Evolutionary conservation across 768 basidiomycete species (phyloP), one percentile per base, ranked within the genome.

Genomic region (Holtermanniella nyarrowii): DNA sequence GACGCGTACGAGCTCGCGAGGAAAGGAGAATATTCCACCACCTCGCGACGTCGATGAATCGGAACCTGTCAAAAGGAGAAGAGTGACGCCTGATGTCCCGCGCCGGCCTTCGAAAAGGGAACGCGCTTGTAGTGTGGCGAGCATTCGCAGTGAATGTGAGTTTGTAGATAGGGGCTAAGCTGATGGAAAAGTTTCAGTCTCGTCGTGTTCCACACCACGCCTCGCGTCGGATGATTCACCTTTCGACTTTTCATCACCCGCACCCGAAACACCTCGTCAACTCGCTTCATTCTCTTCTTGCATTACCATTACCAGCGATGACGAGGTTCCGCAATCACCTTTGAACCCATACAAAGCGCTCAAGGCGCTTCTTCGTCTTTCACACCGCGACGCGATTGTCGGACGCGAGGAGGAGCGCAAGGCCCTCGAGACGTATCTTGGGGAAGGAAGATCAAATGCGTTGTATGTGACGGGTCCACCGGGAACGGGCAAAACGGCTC

Each of bases 381-480:
- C 66, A 0, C 62, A 61, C 10, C 23, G 55, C 5, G 44, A 50
- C 5, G 39, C 43, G 27, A 58, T 71, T 48, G 52, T 70, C n/a
- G 70, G 70, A 1, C 59, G 70, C 27, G 61, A 63, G 13, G 57
- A 59, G 16, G 70, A 71, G 55, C 65, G 69, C 47, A 48, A 49
- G 1, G 24, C 46, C 7, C 26, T 71, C 3, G 41, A 56, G 26
- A 24, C 48, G 1, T 71, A 71, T 44, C 56, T 71, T 13, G 43
- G 56, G 4, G 64, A 61, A 23, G 59, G 56, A 1, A 7, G 31
- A 7, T 7, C 31, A 37, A 16, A 37, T 16, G 31, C 31, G 16
- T 54, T 67, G 52, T 96, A 91, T 70, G 82, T 96, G 48, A 91
- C 90, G 7, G 93, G 93, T 7, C 81, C 88, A 1, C 89, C 90